These are phyloP conservation scores for Penicillium sp. DNA, from an alignment of 2,329 filamentous ascomycete genomes.

Conservation along the genomic window DNA sequence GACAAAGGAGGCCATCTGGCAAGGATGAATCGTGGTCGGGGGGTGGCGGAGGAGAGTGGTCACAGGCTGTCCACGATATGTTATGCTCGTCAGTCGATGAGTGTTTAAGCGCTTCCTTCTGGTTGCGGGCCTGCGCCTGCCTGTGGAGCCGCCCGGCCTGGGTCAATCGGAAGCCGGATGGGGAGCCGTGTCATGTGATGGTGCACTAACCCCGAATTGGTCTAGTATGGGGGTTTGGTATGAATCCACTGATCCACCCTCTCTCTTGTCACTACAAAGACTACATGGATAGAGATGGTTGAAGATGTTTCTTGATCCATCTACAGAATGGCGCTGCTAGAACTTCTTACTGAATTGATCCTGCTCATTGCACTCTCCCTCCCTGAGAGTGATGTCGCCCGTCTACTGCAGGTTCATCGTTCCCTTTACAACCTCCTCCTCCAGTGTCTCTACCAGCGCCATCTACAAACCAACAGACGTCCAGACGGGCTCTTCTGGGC, in stretches of 20 bases:
- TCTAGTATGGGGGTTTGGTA: too few species aligned
- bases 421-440: not conserved
- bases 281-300: too few species aligned
- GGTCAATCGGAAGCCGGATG: too few species aligned
- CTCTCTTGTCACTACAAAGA: not conserved
- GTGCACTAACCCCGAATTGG: too few species aligned
- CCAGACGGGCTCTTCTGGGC: not conserved
- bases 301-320: not conserved
- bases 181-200: slow-evolving; percentile 4
- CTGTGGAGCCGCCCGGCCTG: not conserved
- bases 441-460: not conserved
- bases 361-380: not conserved
- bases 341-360: not conserved
- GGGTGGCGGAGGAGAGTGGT: not conserved
- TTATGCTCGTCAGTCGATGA: not conserved
- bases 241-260: too few species aligned
- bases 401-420: not conserved
- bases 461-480: not conserved
- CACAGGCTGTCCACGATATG: slow-evolving; percentile 5
- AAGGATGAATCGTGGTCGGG: slow-evolving; percentile 3
- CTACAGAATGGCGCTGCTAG: not conserved
- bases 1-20: slow-evolving; percentile 11
- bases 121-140: not conserved
- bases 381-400: not conserved
- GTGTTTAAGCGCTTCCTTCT: not conserved